Evolutionary conservation across 2,329 filamentous ascomycete species (phyloP), one percentile per base, ranked within the genome.

Genomic region (Emergomyces orientalis): DNA sequence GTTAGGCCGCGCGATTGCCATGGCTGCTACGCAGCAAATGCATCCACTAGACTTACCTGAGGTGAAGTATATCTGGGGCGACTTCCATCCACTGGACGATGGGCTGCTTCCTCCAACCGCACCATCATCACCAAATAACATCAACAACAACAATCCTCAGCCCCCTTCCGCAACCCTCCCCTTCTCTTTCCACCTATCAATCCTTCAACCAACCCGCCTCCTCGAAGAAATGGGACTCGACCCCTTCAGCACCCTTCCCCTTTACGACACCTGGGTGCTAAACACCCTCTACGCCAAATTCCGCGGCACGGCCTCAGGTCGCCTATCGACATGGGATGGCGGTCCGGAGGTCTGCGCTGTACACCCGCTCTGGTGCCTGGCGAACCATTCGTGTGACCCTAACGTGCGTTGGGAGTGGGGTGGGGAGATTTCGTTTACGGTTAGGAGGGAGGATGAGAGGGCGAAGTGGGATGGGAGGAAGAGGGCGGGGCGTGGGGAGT

Each of bases 351-450:
- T 96, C 4, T 91, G 90, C 34, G 93, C 93, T 34, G 92, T 97
- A 34, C 92, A 97, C 76, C 91, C 93, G 1, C 86, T 96, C 69
- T 99, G 94, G 91, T 97, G 92, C 76, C 81, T 97, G 37, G 92
- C 93, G 34, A 99, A 99, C 71, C 94, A 99, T 74, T 91, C 91
- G 73, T 99, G 94, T 76, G 87, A 96, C 72, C 94, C 94, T 9
- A 97, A 96, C 74, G 91, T 97, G 47, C 84, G 84, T 3, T 99
- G 94, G 94, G 90, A 96, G 71, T 97, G 92, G 90, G 86, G 88
- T 58, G 73, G 72, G 4, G 74, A 77, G 67, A 77, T 77, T 62
- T 75, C 72, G 2, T 76, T 77, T 68, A 68, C 71, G 22, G 75
- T 72, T 14, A 66, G 76, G 27, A 67, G 62, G 34, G 64, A 68